Evolutionary conservation across 2,329 filamentous ascomycete species (phyloP).

Genomic region (Fusarium burgessii): DNA sequence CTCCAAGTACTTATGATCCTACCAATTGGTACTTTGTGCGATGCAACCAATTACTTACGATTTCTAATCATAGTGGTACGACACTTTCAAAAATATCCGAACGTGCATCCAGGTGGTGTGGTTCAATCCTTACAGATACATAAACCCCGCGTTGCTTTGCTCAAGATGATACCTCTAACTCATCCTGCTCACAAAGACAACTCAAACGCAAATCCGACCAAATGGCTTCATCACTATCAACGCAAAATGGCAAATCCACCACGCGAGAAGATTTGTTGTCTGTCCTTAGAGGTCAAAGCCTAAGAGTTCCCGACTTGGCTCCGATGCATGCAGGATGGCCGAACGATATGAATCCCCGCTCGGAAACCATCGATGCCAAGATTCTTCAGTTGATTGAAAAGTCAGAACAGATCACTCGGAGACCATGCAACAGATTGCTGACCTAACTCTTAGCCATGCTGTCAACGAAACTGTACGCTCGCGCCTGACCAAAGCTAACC

Average conservation of each 20-base stretch:
- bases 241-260: not conserved
- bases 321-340: not conserved
- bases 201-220: fast-evolving
- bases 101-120: fast-evolving
- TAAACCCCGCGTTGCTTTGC: not conserved
- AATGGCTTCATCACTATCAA: not conserved
- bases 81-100: fast-evolving
- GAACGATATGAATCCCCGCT: not conserved
- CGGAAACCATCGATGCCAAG: not conserved
- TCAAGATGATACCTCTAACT: fast-evolving
- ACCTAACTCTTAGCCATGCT: not conserved
- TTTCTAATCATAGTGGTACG: not conserved
- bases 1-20: fast-evolving
- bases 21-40: fast-evolving
- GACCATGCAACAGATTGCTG: fast-evolving
- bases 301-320: not conserved
- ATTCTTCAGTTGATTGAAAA: not conserved
- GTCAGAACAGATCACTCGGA: fast-evolving
- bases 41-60: fast-evolving
- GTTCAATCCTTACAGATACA: no score
- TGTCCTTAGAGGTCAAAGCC: not conserved
- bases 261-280: not conserved
- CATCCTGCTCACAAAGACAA: fast-evolving
- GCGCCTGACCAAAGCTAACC: not conserved
- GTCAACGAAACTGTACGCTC: not conserved